These are phyloP conservation scores for Cudoniella acicularis DNA, from an alignment of 495 filamentous ascomycete genomes.

Conservation along the genomic window DNA sequence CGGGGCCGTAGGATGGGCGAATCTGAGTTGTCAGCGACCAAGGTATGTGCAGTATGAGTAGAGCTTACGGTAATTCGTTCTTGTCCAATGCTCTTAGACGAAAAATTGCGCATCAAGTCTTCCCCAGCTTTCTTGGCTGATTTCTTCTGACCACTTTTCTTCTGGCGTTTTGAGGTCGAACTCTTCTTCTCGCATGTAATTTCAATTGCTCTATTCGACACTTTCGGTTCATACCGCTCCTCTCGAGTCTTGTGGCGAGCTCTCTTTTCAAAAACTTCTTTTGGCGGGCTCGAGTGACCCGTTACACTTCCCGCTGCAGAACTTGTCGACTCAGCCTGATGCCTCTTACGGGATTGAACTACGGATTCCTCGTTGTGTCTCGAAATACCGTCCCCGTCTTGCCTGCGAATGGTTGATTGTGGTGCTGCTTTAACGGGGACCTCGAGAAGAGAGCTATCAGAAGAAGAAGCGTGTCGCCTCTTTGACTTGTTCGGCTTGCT, in stretches of 20 bases:
- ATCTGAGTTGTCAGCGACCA: conserved; percentile 47
- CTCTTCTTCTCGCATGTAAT: conserved; percentile 23
- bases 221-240: conserved; percentile 50
- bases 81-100: conserved; percentile 57
- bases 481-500: neutral
- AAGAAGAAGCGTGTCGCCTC: conserved; percentile 16
- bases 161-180: conserved; percentile 29
- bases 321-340: neutral
- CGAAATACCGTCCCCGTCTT: neutral
- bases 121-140: conserved; percentile 31
- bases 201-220: conserved; percentile 36
- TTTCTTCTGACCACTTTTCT: conserved; percentile 34
- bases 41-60: neutral
- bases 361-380: neutral
- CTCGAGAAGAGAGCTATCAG: conserved; percentile 28
- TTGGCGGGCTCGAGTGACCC: neutral
- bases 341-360: neutral
- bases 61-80: conserved; percentile 59
- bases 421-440: conserved; percentile 5
- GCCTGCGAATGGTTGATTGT: neutral
- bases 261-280: conserved; percentile 49
- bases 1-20: conserved; percentile 46
- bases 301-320: neutral
- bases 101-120: conserved; percentile 59
- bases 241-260: conserved; percentile 58